Evolutionary conservation across 306 rosid genomes (phyloP).

Genomic region (Ormosia emarginata): DNA sequence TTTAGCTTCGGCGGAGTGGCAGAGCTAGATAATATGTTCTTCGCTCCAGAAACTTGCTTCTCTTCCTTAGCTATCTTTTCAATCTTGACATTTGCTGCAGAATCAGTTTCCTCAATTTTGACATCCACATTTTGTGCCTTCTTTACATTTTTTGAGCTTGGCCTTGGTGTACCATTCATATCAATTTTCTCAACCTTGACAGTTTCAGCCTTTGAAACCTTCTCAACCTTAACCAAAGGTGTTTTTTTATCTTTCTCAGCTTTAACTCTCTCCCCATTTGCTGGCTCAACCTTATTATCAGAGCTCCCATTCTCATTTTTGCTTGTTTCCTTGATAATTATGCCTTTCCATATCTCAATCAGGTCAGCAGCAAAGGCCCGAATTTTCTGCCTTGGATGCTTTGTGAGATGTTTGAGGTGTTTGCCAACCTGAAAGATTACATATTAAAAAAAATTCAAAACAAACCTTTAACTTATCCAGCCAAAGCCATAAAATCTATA

Average conservation of each 20-base stretch:
- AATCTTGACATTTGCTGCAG: conserved; percentile 47
- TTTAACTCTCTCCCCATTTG: conserved; percentile 57
- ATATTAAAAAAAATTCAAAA: conserved; percentile 3
- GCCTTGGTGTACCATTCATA: conserved; percentile 39
- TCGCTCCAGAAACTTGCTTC: conserved; percentile 37
- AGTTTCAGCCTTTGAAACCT: conserved; percentile 28
- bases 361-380: conserved; percentile 62
- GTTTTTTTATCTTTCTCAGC: conserved; percentile 63
- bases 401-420: conserved; percentile 74
- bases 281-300: conserved; percentile 46
- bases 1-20: conserved; percentile 63
- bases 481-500: not conserved
- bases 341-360: conserved; percentile 82
- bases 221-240: conserved; percentile 59
- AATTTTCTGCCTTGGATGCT: conserved; percentile 80
- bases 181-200: conserved; percentile 57
- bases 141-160: conserved; percentile 39
- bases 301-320: conserved; percentile 54
- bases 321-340: conserved; percentile 76
- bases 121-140: conserved; percentile 39
- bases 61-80: conserved; percentile 62
- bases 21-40: conserved; percentile 42
- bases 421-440: conserved; percentile 72
- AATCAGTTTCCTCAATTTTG: conserved; percentile 46
- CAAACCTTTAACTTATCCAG: not conserved